phyloP scores from a whole-genome alignment of 1,139 yeast genomes.

The Yamadazyma buinensis region DNA sequence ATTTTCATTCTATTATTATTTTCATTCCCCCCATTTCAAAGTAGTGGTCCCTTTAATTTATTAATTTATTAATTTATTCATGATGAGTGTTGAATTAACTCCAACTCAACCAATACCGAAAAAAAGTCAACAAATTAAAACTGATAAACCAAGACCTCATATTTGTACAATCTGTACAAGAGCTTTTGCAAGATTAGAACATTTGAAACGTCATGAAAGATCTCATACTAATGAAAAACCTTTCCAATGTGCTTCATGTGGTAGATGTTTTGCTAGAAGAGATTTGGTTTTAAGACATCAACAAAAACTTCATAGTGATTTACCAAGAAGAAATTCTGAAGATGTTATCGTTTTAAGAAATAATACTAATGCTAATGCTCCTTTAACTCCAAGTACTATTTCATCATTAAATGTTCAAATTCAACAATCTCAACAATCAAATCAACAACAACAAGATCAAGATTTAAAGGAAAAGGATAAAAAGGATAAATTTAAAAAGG shows the following conservation, averaged over 20 bases:
- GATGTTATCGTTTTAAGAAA: constrained; percentile 42
- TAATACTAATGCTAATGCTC: constrained; percentile 43
- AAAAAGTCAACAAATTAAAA: constrained; percentile 77
- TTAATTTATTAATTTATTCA: too few relatives aligned
- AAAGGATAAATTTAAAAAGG: not conserved
- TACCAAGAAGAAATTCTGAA: constrained; percentile 27
- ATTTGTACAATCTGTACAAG: constrained; percentile 90
- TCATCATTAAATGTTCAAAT: not conserved
- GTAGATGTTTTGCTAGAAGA: constrained; percentile 47
- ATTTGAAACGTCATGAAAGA: constrained; percentile 88
- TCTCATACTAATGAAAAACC: constrained; percentile 98
- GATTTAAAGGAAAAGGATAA: not conserved
- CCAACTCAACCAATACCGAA: constrained; percentile 72
- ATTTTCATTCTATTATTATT: too few relatives aligned
- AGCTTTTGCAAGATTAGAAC: constrained; percentile 94
- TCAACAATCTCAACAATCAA: not conserved
- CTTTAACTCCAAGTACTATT: constrained; percentile 24
- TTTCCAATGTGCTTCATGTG: constrained; percentile 56
- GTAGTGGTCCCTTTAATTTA: too few relatives aligned
- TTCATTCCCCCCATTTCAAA: too few relatives aligned
- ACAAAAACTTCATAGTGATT: constrained; percentile 34
- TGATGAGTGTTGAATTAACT: constrained; percentile 1
- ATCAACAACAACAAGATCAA: not conserved
- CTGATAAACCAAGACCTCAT: constrained; percentile 90
- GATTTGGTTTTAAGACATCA: constrained; percentile 48